These are phyloP conservation scores for Phytophthora boehmeriae DNA, from an alignment of 352 stramenopile genomes.

Conservation along the genomic window DNA sequence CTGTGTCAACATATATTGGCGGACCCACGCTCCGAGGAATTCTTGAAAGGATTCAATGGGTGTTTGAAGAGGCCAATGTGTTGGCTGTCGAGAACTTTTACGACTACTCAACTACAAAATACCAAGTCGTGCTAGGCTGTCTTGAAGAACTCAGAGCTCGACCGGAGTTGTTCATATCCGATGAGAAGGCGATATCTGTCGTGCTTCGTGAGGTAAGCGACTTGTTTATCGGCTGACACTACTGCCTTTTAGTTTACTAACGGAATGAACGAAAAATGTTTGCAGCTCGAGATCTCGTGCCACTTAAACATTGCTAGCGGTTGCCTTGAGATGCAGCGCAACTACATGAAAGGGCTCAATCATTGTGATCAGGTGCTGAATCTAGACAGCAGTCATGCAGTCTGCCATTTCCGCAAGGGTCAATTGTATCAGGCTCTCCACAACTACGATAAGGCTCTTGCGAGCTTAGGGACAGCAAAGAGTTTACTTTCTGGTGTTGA, in stretches of 20 bases:
- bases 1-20: conserved; percentile 17
- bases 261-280: not conserved
- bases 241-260: too few relatives aligned
- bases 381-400: conserved; percentile 35
- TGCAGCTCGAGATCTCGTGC: conserved; percentile 53
- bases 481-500: conserved; percentile 8
- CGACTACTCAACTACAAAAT: conserved; percentile 66
- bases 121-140: conserved; percentile 46
- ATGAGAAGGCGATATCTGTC: conserved; percentile 6
- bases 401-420: conserved; percentile 54
- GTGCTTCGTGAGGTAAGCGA: conserved; percentile 31
- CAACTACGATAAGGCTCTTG: conserved; percentile 57
- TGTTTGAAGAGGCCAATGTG: conserved; percentile 60
- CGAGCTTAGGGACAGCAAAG: conserved; percentile 29
- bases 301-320: conserved; percentile 70
- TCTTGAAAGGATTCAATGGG: conserved; percentile 40
- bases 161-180: conserved; percentile 13
- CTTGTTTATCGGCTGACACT: not conserved
- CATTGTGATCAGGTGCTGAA: conserved; percentile 55
- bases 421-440: conserved; percentile 55
- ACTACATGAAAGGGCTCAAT: conserved; percentile 35
- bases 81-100: conserved; percentile 71
- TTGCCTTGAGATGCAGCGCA: conserved; percentile 68
- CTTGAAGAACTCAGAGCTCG: conserved; percentile 29
- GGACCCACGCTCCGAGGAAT: conserved; percentile 11